A percentile compares a stretch with the other conserved stretches of the same genome.
These are phyloP conservation scores for Aristolochia fimbriata DNA, from an alignment of 164 flowering plant species.

Conservation along the genomic window DNA sequence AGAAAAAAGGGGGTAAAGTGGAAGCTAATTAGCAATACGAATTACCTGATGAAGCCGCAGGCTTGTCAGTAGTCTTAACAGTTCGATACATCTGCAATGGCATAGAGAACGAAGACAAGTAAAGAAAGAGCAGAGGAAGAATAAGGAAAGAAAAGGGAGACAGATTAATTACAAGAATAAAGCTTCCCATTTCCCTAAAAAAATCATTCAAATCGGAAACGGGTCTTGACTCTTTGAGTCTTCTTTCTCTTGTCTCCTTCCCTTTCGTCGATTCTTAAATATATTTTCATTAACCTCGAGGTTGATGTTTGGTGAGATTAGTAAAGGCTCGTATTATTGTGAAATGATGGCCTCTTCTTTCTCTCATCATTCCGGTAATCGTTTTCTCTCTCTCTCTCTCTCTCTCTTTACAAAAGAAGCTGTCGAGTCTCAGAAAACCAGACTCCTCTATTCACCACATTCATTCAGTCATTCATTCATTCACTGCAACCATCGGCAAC, in stretches of 20 bases:
- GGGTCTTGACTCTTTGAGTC: neutral
- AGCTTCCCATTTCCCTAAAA: conserved; percentile 3
- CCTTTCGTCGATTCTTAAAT: conserved; percentile 10
- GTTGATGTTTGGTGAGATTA: conserved; percentile 31
- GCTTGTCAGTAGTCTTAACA: conserved; percentile 72
- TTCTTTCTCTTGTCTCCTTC: neutral
- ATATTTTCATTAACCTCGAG: conserved; percentile 36
- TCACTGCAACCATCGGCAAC: conserved; percentile 26
- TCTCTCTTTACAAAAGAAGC: conserved; percentile 19
- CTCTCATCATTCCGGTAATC: conserved; percentile 14
- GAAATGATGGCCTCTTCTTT: conserved; percentile 50
- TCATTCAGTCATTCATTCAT: conserved; percentile 21
- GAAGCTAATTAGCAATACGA: conserved; percentile 28
- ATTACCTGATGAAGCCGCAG: conserved; percentile 77
- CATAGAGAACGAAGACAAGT: conserved; percentile 11
- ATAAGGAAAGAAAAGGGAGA: neutral
- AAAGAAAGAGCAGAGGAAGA: neutral
- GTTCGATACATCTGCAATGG: conserved; percentile 72
- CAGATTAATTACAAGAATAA: neutral
- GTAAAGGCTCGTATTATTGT: conserved; percentile 39
- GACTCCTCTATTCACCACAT: conserved; percentile 9
- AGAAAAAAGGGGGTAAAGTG: conserved; percentile 9
- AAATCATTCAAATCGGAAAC: neutral
- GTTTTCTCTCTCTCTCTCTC: conserved; percentile 9
- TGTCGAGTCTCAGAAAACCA: conserved; percentile 18